A percentile compares a stretch with the other conserved stretches of the same genome.
phyloP scores from a whole-genome alignment of 768 basidiomycete genomes.

The Russula virescens region DNA sequence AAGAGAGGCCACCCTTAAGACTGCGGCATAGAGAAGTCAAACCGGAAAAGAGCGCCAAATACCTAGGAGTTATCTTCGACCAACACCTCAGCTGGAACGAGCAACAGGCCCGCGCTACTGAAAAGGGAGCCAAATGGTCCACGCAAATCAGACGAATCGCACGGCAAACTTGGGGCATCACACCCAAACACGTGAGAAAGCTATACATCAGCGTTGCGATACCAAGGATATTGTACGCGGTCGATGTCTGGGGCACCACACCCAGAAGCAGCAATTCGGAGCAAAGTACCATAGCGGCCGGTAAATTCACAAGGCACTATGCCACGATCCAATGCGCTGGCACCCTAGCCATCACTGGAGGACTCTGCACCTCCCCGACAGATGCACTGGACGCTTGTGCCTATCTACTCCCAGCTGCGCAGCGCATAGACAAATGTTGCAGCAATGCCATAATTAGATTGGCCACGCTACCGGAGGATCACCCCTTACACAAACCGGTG shows the following conservation, averaged over 20 bases:
- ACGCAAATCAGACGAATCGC: neutral
- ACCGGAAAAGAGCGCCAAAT: neutral
- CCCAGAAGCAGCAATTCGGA: no score
- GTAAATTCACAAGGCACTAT: no score
- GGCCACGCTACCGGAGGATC: no score
- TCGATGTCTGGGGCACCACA: neutral
- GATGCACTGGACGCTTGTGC: no score
- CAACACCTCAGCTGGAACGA: conserved; percentile 2
- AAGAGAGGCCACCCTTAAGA: no score
- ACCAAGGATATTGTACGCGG: neutral
- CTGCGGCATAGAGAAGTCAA: neutral
- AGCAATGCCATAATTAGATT: no score
- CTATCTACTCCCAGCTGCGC: no score
- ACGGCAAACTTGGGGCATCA: neutral
- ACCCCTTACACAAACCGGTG: no score
- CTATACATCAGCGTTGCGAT: neutral
- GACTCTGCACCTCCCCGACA: neutral
- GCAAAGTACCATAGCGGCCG: no score
- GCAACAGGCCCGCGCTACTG: neutral
- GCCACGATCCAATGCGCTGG: no score
- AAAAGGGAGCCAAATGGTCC: neutral
- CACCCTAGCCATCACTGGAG: neutral
- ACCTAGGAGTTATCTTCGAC: neutral
- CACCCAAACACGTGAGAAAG: neutral
- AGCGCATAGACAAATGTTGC: no score